Evolutionary conservation across 2,329 filamentous ascomycete genomes (phyloP).

Genomic region (Chaetomium globosum): DNA sequence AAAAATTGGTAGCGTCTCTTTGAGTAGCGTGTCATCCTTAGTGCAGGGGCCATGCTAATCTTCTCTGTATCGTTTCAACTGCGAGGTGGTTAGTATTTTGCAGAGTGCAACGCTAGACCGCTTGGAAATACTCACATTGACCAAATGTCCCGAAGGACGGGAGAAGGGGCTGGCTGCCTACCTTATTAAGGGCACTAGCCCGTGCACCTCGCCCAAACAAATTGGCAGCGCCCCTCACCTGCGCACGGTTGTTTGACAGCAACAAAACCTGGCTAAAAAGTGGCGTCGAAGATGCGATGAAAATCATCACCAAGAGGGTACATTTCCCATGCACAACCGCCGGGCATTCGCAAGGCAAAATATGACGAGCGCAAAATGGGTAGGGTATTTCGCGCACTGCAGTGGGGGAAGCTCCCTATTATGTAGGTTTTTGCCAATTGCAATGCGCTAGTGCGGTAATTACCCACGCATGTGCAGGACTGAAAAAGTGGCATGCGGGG

Average conservation of each 20-base stretch:
- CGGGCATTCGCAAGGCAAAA: not conserved
- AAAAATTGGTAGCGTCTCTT: constrained; percentile 74
- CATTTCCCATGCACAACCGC: not conserved
- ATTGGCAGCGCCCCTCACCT: constrained; percentile 4
- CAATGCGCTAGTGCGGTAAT: constrained; percentile 21
- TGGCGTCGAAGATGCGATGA: not conserved
- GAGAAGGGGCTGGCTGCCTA: not conserved
- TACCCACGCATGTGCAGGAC: constrained; percentile 11
- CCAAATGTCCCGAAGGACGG: constrained; percentile 38
- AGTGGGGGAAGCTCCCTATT: constrained; percentile 9
- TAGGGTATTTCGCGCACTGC: constrained; percentile 3
- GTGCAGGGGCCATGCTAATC: constrained; percentile 83
- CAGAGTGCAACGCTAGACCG: constrained; percentile 26
- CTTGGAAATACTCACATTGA: constrained; percentile 36
- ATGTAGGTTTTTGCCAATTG: constrained; percentile 5
- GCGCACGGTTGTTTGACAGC: not conserved
- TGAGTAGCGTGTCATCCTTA: constrained; percentile 86
- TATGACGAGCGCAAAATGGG: constrained; percentile 1
- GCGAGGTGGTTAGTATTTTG: constrained; percentile 25
- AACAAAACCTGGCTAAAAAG: not conserved
- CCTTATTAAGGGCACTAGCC: constrained; percentile 16
- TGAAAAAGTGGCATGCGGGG: constrained; percentile 14
- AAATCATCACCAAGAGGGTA: not conserved
- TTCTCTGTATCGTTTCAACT: constrained; percentile 60
- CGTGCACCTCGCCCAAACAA: not conserved